Conservation (phyloP, 768 basidiomycete genomes). For the Russula brevipes region DNA sequence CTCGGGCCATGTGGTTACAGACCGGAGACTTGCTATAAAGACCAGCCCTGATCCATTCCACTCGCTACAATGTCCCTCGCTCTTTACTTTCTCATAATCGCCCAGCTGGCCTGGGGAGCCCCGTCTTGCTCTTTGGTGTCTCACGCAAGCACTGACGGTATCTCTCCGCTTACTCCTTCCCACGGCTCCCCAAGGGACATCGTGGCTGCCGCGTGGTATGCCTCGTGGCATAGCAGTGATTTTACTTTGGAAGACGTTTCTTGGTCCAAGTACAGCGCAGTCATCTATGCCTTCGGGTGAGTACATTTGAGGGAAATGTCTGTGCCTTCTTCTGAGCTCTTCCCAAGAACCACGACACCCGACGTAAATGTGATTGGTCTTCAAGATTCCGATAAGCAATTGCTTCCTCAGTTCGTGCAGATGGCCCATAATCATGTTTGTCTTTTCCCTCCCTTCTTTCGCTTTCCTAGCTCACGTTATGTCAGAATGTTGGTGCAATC, state of each 20-base stretch:
- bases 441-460: background rate
- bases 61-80: background rate
- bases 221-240: conserved; percentile 44
- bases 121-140: background rate
- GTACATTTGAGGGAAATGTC: conserved; percentile 27
- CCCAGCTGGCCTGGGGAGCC: background rate
- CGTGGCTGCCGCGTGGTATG: conserved; percentile 51
- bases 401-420: conserved; percentile 27
- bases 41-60: background rate
- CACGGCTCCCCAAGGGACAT: background rate
- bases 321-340: background rate
- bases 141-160: too few relatives aligned
- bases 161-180: background rate
- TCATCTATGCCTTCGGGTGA: conserved; percentile 62
- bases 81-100: background rate
- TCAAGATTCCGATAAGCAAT: conserved; percentile 26
- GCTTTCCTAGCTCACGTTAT: background rate
- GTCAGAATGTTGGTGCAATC: conserved; percentile 17
- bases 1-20: background rate
- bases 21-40: background rate
- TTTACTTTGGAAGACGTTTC: conserved; percentile 43
- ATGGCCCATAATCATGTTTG: conserved; percentile 25
- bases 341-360: conserved; percentile 7
- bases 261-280: conserved; percentile 51
- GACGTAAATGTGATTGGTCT: conserved; percentile 28